Evolutionary conservation across 1,139 yeast genomes (phyloP), one percentile per base, ranked within the genome.

Genomic region (Yamadazyma pseudoaaseri): DNA sequence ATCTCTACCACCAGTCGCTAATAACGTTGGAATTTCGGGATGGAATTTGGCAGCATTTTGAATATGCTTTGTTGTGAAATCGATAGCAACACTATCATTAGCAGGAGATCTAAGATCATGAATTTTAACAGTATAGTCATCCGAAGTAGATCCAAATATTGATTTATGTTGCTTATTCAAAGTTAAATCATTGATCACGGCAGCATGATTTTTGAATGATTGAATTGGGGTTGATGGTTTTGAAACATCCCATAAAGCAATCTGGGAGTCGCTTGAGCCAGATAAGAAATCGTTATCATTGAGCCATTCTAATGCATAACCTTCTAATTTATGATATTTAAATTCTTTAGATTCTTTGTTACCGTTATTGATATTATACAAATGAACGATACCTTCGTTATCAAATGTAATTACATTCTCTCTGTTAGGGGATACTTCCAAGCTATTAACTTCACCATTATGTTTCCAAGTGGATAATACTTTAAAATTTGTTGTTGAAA

Each of bases 291-390:
- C 59, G 3, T 67, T 63, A 26, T 65, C 65, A 25, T 53, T 49
- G 4, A 58, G 41, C 95, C 95, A 86, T 42, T 81, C 80, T 35
- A 86, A 61, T 1, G 85, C 84, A 54, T 70, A 79, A 0, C 94
- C 95, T 45, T 81, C 87, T 35, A 63, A 67, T 15, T 66, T 63
- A 55, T 86, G 95, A 49, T 72, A 78, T 41, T 73, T 70, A 37
- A 82, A 73, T 26, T 65, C 69, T 10, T 52, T 48, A 13, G 57
- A 47, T 32, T 46, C 62, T 31, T 41, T 49, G 9, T 35, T 20
- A 3, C 38, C 44, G 36, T 40, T 43, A 38, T 38, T 46, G 45
- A 58, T 52, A 39, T 67, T 68, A 47, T 56, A 74, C 23, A 72
- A 48, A 42, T 71, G 66, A 30, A 76, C 62, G 27, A 62, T 60